These are phyloP conservation scores for Didymellaceae sp. DNA, from an alignment of 2,329 filamentous ascomycete genomes.

Conservation along the genomic window DNA sequence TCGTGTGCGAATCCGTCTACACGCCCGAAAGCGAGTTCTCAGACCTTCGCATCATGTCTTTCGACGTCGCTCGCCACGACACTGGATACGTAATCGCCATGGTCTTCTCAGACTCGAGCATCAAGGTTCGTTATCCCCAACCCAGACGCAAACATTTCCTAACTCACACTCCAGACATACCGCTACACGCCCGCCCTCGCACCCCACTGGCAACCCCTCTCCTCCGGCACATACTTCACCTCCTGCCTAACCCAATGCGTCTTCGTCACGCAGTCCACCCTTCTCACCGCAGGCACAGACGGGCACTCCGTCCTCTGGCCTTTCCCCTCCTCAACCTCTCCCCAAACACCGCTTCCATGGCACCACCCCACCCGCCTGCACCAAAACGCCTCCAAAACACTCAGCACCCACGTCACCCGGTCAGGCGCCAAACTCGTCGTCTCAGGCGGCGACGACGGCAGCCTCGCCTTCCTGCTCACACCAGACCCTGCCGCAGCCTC, in stretches of 20 bases:
- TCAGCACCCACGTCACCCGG: slow-evolving; percentile 47
- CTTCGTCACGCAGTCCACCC: slow-evolving; percentile 46
- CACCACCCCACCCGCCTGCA: slow-evolving; percentile 60
- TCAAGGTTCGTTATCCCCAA: slow-evolving; percentile 59
- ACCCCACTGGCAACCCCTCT: slow-evolving; percentile 46
- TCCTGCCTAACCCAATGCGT: slow-evolving; percentile 73
- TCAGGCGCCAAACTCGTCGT: slow-evolving; percentile 60
- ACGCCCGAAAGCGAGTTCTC: slow-evolving; percentile 57
- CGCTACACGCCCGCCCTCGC: slow-evolving; percentile 37
- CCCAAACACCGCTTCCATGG: slow-evolving; percentile 46
- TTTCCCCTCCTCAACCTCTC: slow-evolving; percentile 25
- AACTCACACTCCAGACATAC: slow-evolving; percentile 53
- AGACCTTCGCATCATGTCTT: slow-evolving; percentile 83
- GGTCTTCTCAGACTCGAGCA: slow-evolving; percentile 81
- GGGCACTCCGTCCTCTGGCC: slow-evolving; percentile 73
- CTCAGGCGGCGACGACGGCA: slow-evolving; percentile 89
- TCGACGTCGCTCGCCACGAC: slow-evolving; percentile 61
- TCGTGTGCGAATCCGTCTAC: slow-evolving; percentile 60
- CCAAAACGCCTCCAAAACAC: slow-evolving; percentile 77
- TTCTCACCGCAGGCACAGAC: slow-evolving; percentile 81
- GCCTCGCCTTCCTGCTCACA: slow-evolving; percentile 61
- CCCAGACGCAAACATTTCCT: slow-evolving; percentile 13
- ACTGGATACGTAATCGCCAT: slow-evolving; percentile 67
- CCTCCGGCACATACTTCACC: slow-evolving; percentile 54
- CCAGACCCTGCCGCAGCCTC: no score